These are phyloP conservation scores for Blepharisma japonicum DNA, from an alignment of 73 alveolate species.

Conservation along the genomic window DNA sequence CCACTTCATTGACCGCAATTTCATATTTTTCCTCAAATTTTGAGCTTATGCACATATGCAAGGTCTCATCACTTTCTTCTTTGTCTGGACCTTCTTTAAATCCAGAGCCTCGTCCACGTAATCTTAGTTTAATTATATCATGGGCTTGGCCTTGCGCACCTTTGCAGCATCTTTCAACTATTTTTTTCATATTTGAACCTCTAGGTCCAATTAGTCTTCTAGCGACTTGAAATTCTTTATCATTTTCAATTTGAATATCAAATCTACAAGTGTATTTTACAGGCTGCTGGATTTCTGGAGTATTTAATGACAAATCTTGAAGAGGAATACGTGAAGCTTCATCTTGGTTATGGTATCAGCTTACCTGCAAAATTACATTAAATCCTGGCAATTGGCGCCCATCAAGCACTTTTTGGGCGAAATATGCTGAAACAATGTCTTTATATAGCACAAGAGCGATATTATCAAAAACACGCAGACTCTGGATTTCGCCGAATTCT, in stretches of 20 bases:
- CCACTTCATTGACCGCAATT: slow-evolving; percentile 17
- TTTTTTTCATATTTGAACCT: slow-evolving; percentile 97
- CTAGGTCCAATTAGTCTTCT: slow-evolving; percentile 90
- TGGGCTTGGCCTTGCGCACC: slow-evolving; percentile 53
- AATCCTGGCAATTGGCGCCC: slow-evolving; percentile 16
- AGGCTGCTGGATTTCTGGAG: background rate
- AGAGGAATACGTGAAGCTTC: slow-evolving; percentile 6
- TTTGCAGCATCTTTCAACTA: slow-evolving; percentile 79
- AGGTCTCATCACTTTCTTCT: slow-evolving; percentile 85
- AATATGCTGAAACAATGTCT: slow-evolving; percentile 32
- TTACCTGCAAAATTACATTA: slow-evolving; percentile 13
- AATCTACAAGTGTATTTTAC: slow-evolving; percentile 92
- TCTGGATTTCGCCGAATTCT: slow-evolving; percentile 29
- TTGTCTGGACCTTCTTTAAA: slow-evolving; percentile 97
- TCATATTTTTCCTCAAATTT: slow-evolving; percentile 64
- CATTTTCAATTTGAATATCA: slow-evolving; percentile 95
- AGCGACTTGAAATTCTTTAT: slow-evolving; percentile 96
- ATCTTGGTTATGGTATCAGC: slow-evolving; percentile 14
- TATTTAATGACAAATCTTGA: background rate
- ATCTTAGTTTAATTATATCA: slow-evolving; percentile 86
- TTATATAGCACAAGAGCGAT: slow-evolving; percentile 15
- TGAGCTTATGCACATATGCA: slow-evolving; percentile 93
- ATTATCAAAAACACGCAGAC: background rate
- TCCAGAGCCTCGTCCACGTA: slow-evolving; percentile 98
- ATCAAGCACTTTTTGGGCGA: slow-evolving; percentile 16